Percentiles rank a stretch among this genome's conserved stretches.
These are phyloP conservation scores for Kentomonas sorsogonicus DNA, from an alignment of 208 protist species.

Conservation along the genomic window DNA sequence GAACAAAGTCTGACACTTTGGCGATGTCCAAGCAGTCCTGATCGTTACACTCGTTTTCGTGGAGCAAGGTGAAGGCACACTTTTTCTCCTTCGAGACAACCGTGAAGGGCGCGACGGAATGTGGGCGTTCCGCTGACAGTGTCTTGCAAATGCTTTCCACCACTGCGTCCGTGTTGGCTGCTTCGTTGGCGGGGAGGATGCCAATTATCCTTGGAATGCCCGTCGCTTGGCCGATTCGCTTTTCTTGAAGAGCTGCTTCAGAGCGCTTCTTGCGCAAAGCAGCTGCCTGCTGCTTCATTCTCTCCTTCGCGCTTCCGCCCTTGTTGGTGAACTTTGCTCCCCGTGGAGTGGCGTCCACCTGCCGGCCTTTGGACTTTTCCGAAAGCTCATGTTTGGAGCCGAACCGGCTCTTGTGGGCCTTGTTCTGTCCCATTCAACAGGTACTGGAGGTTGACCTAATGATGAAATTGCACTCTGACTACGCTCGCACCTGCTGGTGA, in stretches of 20 bases:
- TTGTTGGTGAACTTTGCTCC: conserved; percentile 35
- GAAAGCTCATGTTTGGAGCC: conserved; percentile 11
- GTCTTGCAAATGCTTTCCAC: conserved; percentile 46
- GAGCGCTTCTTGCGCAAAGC: conserved; percentile 47
- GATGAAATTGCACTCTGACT: background rate
- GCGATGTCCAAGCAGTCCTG: conserved; percentile 77
- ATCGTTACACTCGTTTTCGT: conserved; percentile 74
- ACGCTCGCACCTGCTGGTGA: too few species aligned
- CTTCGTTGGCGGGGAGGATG: conserved; percentile 79
- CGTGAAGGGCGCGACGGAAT: conserved; percentile 44
- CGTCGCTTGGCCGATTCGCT: too few species aligned
- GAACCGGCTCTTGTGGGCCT: conserved; percentile 10
- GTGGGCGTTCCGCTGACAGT: conserved; percentile 32
- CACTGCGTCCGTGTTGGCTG: conserved; percentile 70
- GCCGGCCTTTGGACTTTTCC: conserved; percentile 27
- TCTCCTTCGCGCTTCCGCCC: conserved; percentile 44
- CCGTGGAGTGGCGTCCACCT: conserved; percentile 13
- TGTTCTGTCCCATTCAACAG: conserved; percentile 2
- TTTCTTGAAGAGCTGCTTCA: conserved; percentile 31
- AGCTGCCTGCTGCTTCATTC: conserved; percentile 35
- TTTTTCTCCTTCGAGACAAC: conserved; percentile 60
- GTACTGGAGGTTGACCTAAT: background rate
- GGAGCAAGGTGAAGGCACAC: conserved; percentile 68
- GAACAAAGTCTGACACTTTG: conserved; percentile 79
- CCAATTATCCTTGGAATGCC: conserved; percentile 68